phyloP scores from a whole-genome alignment of 2,329 filamentous ascomycete genomes.

The Exophiala sp. region DNA sequence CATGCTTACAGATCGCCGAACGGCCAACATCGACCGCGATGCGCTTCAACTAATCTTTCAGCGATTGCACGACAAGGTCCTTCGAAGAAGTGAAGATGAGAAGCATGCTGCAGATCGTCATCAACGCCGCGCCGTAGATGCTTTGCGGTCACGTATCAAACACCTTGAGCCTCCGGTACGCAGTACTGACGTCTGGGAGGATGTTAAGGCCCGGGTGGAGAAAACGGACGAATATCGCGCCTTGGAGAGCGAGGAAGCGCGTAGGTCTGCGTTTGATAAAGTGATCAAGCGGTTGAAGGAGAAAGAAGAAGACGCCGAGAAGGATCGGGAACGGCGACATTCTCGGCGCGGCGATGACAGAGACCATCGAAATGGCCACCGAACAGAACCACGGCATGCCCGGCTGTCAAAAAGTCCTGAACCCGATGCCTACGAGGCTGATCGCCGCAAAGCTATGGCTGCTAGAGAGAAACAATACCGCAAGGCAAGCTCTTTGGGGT shows the following conservation, averaged over 20 bases:
- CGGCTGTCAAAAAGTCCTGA: slow-evolving; percentile 83
- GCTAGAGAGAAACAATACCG: slow-evolving; percentile 91
- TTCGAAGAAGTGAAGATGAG: slow-evolving; percentile 76
- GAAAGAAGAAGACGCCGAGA: slow-evolving; percentile 75
- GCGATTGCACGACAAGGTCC: slow-evolving; percentile 78
- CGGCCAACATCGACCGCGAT: slow-evolving; percentile 77
- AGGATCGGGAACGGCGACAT: slow-evolving; percentile 49
- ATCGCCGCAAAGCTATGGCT: slow-evolving; percentile 85
- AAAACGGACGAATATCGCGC: slow-evolving; percentile 79
- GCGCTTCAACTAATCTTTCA: slow-evolving; percentile 76
- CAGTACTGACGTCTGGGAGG: slow-evolving; percentile 77
- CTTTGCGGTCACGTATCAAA: slow-evolving; percentile 78
- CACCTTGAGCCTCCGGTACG: slow-evolving; percentile 79
- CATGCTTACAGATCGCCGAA: slow-evolving; percentile 79
- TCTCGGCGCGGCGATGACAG: slow-evolving; percentile 56
- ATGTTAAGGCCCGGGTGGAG: slow-evolving; percentile 71
- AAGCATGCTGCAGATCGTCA: slow-evolving; percentile 74
- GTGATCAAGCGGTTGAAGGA: slow-evolving; percentile 84
- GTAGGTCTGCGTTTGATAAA: slow-evolving; percentile 83
- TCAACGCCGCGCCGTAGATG: slow-evolving; percentile 77
- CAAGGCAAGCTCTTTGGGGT: slow-evolving; percentile 61
- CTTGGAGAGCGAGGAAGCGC: slow-evolving; percentile 73
- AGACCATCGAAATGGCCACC: slow-evolving; percentile 47
- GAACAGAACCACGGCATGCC: slow-evolving; percentile 32
- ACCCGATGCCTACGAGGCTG: slow-evolving; percentile 87